These are phyloP conservation scores for Penicillium longicatenatum DNA, from an alignment of 495 filamentous ascomycete species.

Conservation along the genomic window DNA sequence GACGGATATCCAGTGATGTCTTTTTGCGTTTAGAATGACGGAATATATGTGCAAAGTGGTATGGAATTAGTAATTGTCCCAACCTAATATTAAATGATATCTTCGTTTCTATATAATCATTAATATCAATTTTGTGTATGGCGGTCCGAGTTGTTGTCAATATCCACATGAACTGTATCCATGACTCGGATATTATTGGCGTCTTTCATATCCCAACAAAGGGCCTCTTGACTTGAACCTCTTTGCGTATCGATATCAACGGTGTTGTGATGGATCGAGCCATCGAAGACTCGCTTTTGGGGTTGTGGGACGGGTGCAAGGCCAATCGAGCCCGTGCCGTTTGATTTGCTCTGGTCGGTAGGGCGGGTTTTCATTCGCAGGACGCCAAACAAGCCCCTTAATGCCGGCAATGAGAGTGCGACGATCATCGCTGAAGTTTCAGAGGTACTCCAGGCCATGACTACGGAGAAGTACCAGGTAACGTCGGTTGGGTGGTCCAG, in stretches of 20 bases:
- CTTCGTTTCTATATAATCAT: not conserved
- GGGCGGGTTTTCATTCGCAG: not conserved
- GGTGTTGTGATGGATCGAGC: not conserved
- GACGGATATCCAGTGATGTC: too few species aligned
- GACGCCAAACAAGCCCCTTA: conserved; percentile 18
- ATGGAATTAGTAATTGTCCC: too few species aligned
- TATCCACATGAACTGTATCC: conserved; percentile 4
- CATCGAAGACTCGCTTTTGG: conserved; percentile 1
- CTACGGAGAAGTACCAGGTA: conserved; percentile 28
- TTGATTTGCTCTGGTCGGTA: conserved; percentile 3
- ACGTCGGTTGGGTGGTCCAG: conserved; percentile 15
- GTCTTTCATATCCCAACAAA: conserved; percentile 4
- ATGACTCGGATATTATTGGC: not conserved
- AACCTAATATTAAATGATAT: not conserved
- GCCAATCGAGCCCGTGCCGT: not conserved
- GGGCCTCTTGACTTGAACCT: not conserved
- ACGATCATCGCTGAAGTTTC: conserved; percentile 22
- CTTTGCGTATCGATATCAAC: not conserved
- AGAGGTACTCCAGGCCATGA: conserved; percentile 20
- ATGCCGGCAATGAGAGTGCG: conserved; percentile 22
- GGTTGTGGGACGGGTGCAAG: not conserved
- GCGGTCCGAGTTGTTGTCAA: not conserved
- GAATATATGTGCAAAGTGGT: too few species aligned
- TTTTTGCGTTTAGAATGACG: too few species aligned
- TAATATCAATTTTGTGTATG: conserved; percentile 3